Percentiles rank a stretch among this genome's conserved stretches.
phyloP scores from a whole-genome alignment of 148 eudicot species.

The Nepenthes gracilis region DNA sequence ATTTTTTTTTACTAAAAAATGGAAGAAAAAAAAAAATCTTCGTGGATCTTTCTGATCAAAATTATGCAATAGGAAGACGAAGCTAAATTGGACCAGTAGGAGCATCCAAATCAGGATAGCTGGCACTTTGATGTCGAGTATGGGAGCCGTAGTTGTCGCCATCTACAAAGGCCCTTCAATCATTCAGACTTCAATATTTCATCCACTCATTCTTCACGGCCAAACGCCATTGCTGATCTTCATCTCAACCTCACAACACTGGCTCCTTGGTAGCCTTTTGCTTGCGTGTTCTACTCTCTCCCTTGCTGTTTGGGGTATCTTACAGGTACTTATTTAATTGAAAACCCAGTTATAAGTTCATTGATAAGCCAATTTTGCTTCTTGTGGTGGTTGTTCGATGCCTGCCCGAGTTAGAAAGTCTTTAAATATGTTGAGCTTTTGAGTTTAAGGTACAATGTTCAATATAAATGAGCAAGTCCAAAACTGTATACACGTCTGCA shows the following conservation, averaged over 20 bases:
- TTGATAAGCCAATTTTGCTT: too few species aligned
- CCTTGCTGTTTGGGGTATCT: conserved; percentile 45
- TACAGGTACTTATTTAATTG: conserved; percentile 37
- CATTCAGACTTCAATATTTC: conserved; percentile 23
- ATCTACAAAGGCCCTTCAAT: conserved; percentile 38
- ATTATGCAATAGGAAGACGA: conserved; percentile 26
- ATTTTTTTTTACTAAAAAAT: too few species aligned
- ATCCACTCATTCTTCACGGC: conserved; percentile 16
- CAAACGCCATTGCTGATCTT: conserved; percentile 22
- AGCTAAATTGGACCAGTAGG: conserved; percentile 20
- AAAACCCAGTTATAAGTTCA: too few species aligned
- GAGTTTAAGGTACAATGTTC: too few species aligned
- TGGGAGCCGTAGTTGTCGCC: conserved; percentile 32
- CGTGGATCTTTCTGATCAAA: not conserved
- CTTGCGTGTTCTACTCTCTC: conserved; percentile 52
- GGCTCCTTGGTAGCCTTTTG: conserved; percentile 48
- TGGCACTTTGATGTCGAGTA: conserved; percentile 27
- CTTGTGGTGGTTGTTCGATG: too few species aligned
- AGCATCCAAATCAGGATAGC: conserved; percentile 30
- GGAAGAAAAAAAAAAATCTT: not conserved
- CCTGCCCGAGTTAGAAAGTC: too few species aligned
- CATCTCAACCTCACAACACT: conserved; percentile 25
- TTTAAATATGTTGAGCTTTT: too few species aligned
- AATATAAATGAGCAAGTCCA: too few species aligned
- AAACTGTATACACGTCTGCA: too few species aligned